These are phyloP conservation scores for Carallia pectinifolia DNA, from an alignment of 345 rosid species.

Conservation along the genomic window DNA sequence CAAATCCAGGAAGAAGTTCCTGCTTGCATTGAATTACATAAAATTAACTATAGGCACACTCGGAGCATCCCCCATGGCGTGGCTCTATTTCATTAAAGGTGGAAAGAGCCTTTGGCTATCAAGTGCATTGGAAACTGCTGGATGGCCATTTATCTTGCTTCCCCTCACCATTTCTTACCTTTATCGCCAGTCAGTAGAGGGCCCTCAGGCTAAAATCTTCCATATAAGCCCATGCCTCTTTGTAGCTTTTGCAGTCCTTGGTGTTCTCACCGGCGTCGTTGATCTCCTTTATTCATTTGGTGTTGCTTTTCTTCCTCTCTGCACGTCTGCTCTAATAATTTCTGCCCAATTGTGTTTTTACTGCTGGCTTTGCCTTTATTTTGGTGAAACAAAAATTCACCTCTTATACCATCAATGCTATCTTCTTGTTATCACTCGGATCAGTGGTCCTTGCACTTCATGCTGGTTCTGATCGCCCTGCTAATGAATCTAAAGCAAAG, in stretches of 20 bases:
- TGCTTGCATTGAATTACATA: slow-evolving; percentile 23
- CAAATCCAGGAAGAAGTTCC: slow-evolving; percentile 17
- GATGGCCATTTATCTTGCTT: slow-evolving; percentile 31
- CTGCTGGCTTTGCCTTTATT: slow-evolving; percentile 23
- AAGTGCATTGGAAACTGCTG: slow-evolving; percentile 29
- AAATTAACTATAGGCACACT: slow-evolving; percentile 17
- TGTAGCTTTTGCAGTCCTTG: slow-evolving; percentile 20
- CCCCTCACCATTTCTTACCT: slow-evolving; percentile 25
- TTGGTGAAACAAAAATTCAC: slow-evolving; percentile 30
- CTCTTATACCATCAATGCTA: slow-evolving; percentile 18
- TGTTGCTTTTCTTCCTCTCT: slow-evolving; percentile 19
- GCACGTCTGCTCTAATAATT: slow-evolving; percentile 26
- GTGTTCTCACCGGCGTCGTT: slow-evolving; percentile 25
- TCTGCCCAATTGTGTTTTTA: slow-evolving; percentile 24
- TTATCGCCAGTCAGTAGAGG: slow-evolving; percentile 23
- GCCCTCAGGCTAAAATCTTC: slow-evolving; percentile 5
- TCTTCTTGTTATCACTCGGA: slow-evolving; percentile 19
- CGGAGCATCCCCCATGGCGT: slow-evolving; percentile 24
- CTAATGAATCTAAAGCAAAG: slow-evolving; percentile 15
- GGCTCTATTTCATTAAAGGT: slow-evolving; percentile 26
- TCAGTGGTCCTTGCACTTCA: slow-evolving; percentile 23
- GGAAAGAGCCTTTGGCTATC: slow-evolving; percentile 34
- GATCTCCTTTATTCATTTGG: slow-evolving; percentile 25
- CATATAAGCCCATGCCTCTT: slow-evolving; percentile 18
- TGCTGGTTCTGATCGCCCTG: slow-evolving; percentile 28